Conservation (phyloP, 1,284 basidiomycete species). For the Ceratobasidium sp. region DNA sequence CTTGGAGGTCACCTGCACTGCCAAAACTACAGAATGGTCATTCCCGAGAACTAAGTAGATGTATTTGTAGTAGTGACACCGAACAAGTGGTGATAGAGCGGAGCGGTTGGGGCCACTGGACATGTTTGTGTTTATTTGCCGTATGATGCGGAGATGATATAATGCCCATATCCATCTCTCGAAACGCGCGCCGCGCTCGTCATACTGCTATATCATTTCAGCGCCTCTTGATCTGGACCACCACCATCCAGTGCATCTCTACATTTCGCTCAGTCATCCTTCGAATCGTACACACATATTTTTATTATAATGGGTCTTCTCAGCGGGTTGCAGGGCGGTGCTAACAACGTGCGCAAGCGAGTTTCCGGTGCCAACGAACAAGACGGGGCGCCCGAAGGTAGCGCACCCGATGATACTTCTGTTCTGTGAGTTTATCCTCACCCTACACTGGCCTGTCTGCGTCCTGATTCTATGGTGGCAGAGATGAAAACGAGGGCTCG, state of each 20-base stretch:
- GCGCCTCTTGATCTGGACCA: neutral
- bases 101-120: constrained; percentile 72
- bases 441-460: constrained; percentile 43
- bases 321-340: constrained; percentile 60
- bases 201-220: constrained; percentile 13
- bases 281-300: neutral
- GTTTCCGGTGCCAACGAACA: constrained; percentile 68
- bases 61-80: neutral
- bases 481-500: constrained; percentile 82
- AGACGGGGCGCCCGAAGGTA: constrained; percentile 66
- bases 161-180: constrained; percentile 7
- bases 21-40: neutral
- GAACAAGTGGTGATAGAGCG: no score
- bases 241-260: neutral
- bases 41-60: no score
- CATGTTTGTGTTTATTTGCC: constrained; percentile 65
- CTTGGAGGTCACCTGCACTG: no score
- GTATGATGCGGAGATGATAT: constrained; percentile 31
- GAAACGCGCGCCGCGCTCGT: constrained; percentile 32
- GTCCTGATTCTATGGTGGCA: constrained; percentile 46
- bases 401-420: constrained; percentile 82
- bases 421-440: constrained; percentile 68
- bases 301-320: constrained; percentile 76
- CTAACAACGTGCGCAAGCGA: constrained; percentile 55
- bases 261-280: neutral